phyloP scores from a whole-genome alignment of 1,139 yeast species.

The Lipomyces yarrowii region DNA sequence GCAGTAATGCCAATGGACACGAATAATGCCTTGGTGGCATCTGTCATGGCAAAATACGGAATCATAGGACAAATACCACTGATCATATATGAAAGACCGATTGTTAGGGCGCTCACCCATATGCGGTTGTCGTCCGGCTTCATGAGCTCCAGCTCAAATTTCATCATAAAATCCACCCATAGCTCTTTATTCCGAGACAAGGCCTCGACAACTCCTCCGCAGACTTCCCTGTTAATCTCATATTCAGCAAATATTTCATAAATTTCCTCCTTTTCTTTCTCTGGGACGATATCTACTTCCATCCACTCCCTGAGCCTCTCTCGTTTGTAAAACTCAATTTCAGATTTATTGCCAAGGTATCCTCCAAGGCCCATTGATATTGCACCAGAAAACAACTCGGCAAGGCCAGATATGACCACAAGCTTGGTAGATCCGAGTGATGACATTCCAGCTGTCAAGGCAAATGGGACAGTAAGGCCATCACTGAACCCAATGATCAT shows the following conservation, averaged over 20 bases:
- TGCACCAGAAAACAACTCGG: conserved; percentile 81
- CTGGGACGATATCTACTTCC: conserved; percentile 55
- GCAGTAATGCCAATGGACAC: conserved; percentile 80
- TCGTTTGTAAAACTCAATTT: conserved; percentile 56
- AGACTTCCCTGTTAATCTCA: conserved; percentile 64
- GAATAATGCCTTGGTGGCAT: conserved; percentile 75
- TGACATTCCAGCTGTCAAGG: conserved; percentile 77
- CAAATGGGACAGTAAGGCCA: conserved; percentile 83
- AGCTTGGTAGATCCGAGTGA: conserved; percentile 70
- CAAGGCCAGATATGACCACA: conserved; percentile 82
- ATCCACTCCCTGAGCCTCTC: conserved; percentile 51
- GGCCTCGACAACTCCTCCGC: conserved; percentile 59
- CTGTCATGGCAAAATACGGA: conserved; percentile 72
- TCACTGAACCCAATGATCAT: conserved; percentile 76
- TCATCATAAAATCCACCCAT: conserved; percentile 69
- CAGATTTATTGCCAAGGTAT: conserved; percentile 74
- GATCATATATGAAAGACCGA: conserved; percentile 70
- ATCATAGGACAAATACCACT: conserved; percentile 79
- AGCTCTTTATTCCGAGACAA: conserved; percentile 58
- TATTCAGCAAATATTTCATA: conserved; percentile 67
- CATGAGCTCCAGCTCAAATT: conserved; percentile 72
- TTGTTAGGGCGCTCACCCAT: conserved; percentile 73
- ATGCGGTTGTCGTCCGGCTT: conserved; percentile 80
- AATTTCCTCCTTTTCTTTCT: conserved; percentile 55
- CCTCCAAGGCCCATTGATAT: conserved; percentile 87